phyloP scores from a whole-genome alignment of 345 rosid species.

The Euphorbia pulcherrima region DNA sequence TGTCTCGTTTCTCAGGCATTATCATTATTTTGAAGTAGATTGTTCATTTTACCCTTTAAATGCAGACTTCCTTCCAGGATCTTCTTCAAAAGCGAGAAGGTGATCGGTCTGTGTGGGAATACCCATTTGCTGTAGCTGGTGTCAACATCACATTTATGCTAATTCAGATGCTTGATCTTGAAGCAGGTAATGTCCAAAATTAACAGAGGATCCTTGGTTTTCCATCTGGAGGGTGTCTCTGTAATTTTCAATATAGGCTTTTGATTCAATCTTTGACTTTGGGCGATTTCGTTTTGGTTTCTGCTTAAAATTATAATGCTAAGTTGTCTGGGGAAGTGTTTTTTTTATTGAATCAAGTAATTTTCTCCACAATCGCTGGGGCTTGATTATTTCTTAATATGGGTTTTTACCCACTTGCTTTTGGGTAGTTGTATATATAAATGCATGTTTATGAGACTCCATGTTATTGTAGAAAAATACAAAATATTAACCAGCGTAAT shows the following conservation, averaged over 20 bases:
- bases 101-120: conserved; percentile 93
- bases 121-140: conserved; percentile 99
- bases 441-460: neutral
- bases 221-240: neutral
- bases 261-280: neutral
- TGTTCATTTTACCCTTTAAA: neutral
- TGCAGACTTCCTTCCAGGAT: conserved; percentile 87
- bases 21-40: conserved; percentile 8
- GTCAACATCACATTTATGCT: conserved; percentile 98
- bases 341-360: neutral
- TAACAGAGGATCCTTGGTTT: neutral
- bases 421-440: neutral
- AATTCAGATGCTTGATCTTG: conserved; percentile 98
- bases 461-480: neutral
- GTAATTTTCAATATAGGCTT: neutral
- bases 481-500: neutral
- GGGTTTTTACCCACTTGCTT: neutral
- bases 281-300: neutral
- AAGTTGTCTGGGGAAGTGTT: neutral
- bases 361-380: neutral
- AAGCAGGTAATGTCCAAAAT: conserved; percentile 61
- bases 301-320: neutral
- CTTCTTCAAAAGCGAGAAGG: conserved; percentile 90
- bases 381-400: neutral
- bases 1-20: neutral